These are phyloP conservation scores for Aquanectria penicillioides DNA, from an alignment of 2,329 filamentous ascomycete genomes.

Conservation along the genomic window DNA sequence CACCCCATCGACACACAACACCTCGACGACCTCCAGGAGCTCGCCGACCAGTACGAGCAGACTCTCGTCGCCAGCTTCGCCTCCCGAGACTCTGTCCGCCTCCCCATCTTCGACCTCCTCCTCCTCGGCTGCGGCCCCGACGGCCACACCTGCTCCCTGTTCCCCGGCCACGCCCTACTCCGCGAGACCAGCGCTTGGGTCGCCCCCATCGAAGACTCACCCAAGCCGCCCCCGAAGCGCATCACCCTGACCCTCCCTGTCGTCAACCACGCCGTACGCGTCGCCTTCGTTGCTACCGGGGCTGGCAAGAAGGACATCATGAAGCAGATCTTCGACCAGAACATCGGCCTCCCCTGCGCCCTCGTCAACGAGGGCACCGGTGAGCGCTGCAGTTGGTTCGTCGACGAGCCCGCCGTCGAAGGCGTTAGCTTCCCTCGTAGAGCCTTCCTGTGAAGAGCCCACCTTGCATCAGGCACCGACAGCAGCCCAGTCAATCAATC, in stretches of 20 bases:
- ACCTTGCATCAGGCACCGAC: background rate
- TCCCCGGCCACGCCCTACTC: constrained; percentile 88
- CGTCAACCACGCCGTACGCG: constrained; percentile 83
- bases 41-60: constrained; percentile 95
- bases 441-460: constrained; percentile 61
- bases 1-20: constrained; percentile 76
- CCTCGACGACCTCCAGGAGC: constrained; percentile 84
- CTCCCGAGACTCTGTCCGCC: constrained; percentile 89
- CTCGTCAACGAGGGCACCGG: constrained; percentile 86
- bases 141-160: constrained; percentile 96
- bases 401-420: constrained; percentile 85
- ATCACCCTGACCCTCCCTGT: constrained; percentile 95
- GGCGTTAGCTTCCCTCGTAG: constrained; percentile 85
- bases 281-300: constrained; percentile 93
- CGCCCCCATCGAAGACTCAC: constrained; percentile 88
- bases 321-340: constrained; percentile 89
- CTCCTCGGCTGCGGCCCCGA: constrained; percentile 95
- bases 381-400: constrained; percentile 95
- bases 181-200: constrained; percentile 93
- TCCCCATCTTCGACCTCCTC: constrained; percentile 94
- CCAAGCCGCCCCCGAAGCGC: constrained; percentile 89
- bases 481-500: constrained; percentile 20
- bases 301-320: constrained; percentile 89
- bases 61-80: constrained; percentile 87
- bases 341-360: constrained; percentile 82